Conservation (phyloP, 2,329 filamentous ascomycete genomes). For the Ophiostoma sp. region DNA sequence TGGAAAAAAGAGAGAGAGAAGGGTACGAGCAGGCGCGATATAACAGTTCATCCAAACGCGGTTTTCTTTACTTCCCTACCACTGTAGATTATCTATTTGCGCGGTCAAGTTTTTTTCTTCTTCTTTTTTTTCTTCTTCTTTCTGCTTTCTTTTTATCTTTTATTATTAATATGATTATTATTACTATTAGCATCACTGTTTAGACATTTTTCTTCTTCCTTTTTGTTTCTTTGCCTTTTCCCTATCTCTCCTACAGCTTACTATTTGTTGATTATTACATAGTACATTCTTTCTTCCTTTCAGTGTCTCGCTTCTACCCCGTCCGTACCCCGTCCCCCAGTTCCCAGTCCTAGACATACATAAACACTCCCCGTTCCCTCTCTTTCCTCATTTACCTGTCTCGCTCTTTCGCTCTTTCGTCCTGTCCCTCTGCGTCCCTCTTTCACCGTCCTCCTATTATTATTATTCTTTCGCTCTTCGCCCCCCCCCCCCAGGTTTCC, state of each 20-base stretch:
- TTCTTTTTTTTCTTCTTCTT: not conserved
- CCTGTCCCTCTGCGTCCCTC: not conserved
- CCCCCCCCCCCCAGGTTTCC: not conserved
- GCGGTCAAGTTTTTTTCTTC: not conserved
- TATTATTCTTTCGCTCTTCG: not conserved
- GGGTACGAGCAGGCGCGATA: not conserved
- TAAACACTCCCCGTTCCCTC: slow-evolving; percentile 18
- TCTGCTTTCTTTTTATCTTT: not conserved
- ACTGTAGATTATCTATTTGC: not conserved
- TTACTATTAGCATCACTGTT: too few relatives aligned
- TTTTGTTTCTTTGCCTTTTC: not conserved
- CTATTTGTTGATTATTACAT: not conserved
- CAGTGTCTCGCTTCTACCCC: not conserved
- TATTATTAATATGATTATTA: not conserved
- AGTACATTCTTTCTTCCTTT: not conserved
- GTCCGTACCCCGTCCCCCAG: not conserved
- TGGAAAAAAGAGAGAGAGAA: not conserved
- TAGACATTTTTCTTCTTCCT: too few relatives aligned
- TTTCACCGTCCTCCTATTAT: not conserved
- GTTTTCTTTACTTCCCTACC: not conserved
- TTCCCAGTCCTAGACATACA: slow-evolving; percentile 12
- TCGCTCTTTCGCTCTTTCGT: not conserved
- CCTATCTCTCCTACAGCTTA: not conserved
- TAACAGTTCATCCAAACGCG: not conserved
- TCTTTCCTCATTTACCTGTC: not conserved